phyloP scores from a whole-genome alignment of 2,329 filamentous ascomycete species.

The Thelonectria blattea region DNA sequence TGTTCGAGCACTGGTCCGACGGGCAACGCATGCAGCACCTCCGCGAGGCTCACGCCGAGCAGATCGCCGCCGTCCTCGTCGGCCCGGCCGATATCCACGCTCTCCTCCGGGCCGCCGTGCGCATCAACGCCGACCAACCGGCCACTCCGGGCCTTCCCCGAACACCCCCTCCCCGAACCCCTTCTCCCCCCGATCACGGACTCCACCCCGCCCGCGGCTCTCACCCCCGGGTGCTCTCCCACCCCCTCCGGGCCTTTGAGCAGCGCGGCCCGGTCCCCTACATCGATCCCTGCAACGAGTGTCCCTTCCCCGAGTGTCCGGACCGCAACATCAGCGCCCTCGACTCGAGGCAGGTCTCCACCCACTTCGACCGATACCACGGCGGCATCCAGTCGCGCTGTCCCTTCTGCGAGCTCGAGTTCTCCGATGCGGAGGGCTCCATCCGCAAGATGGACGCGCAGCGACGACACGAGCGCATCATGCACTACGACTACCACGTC shows the following conservation, averaged over 20 bases:
- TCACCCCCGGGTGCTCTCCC: slow-evolving; percentile 20
- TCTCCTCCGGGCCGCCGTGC: no score
- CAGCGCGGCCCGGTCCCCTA: background rate
- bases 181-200: background rate
- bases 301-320: slow-evolving; percentile 9
- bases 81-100: no score
- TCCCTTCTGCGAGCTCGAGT: slow-evolving; percentile 27
- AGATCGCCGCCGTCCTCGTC: background rate
- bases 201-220: background rate
- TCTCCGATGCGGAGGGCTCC: no score
- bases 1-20: slow-evolving; percentile 40
- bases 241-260: slow-evolving; percentile 29
- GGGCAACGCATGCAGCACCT: background rate
- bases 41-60: background rate
- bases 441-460: no score
- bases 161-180: no score
- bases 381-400: background rate
- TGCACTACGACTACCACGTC: slow-evolving; percentile 33
- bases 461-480: background rate
- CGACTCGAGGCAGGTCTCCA: slow-evolving; percentile 16
- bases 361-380: slow-evolving; percentile 24
- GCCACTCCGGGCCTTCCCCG: no score
- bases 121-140: no score
- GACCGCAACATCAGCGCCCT: slow-evolving; percentile 8
- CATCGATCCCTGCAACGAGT: slow-evolving; percentile 19